Evolutionary conservation across 352 stramenopile genomes (phyloP), one percentile per base, ranked within the genome.

Genomic region (Pythium angustatum): DNA sequence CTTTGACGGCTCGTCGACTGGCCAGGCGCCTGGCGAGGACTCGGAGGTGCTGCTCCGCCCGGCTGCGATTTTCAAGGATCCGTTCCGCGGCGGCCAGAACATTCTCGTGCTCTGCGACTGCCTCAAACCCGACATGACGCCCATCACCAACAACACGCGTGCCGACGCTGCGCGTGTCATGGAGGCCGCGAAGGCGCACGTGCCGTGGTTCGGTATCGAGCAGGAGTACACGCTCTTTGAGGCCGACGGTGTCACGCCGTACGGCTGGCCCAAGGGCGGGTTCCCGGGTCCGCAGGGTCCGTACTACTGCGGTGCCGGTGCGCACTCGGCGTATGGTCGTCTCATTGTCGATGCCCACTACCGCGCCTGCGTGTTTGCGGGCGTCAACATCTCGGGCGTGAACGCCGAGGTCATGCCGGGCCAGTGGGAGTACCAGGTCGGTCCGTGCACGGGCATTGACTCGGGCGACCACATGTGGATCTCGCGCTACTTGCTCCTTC

Each of bases 371-470:
- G 76, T 99, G 24, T 98, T 97, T 69, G 94, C 96, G 11, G 94
- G 96, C 50, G 87, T 99, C 73, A 93, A 98, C 55, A 91, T 99
- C 71, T 98, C 88, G 41, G 96, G 96, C 66, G 98, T 96, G 65
- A 99, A 99, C 78, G 96, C 93, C 68, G 96, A 99, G 79, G 96
- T 99, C 68, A 98, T 99, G 95, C 96, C 96, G 60, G 94, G 94
- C 65, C 94, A 98, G 77, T 98, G 96, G 85, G 96, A 99, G 85
- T 99, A 98, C 85, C 95, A 98, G 84, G 94, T 99, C 58, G 96
- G 96, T 70, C 96, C 96, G 34, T 98, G 93, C 78, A 87, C 94
- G 48, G 96, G 96, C 75, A 99, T 99, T 61, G 92, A 97, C 50
- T 88, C 95, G 48, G 96, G 94, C 56, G 96, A 99, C 81, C 94